phyloP scores from a whole-genome alignment of 306 rosid species.

The Purshia tridentata region DNA sequence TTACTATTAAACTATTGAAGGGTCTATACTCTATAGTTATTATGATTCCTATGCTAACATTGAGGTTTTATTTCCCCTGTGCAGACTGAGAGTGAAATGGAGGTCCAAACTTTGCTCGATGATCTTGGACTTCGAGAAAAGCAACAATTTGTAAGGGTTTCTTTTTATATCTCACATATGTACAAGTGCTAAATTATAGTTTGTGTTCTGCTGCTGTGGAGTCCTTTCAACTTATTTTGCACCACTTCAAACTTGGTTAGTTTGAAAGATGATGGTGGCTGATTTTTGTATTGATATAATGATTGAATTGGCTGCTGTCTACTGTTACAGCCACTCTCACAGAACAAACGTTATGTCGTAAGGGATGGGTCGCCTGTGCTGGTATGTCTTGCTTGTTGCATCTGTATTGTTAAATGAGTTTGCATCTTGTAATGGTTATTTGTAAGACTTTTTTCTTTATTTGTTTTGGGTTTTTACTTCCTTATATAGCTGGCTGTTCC shows the following conservation, averaged over 20 bases:
- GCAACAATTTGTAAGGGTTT: conserved; percentile 75
- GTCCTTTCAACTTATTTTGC: no score
- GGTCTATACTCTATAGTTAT: neutral
- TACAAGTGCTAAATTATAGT: neutral
- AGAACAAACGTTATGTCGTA: conserved; percentile 83
- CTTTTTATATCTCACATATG: neutral
- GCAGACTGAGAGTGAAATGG: conserved; percentile 76
- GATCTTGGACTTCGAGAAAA: conserved; percentile 83
- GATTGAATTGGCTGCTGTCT: conserved; percentile 27
- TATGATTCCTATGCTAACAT: neutral
- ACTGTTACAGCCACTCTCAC: conserved; percentile 74
- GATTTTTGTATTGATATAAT: conserved; percentile 11
- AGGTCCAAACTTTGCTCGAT: conserved; percentile 66
- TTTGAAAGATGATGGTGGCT: neutral
- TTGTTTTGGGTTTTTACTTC: conserved; percentile 15
- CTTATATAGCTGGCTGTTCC: conserved; percentile 17
- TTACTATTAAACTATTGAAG: neutral
- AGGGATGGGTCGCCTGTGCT: conserved; percentile 74
- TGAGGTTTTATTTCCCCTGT: conserved; percentile 26
- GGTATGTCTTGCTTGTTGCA: conserved; percentile 51
- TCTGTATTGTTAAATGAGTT: conserved; percentile 13
- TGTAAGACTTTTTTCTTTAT: conserved; percentile 2
- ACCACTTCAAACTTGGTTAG: neutral
- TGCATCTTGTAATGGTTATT: conserved; percentile 14
- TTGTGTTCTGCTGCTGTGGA: conserved; percentile 4